These are phyloP conservation scores for Garcia nutans DNA, from an alignment of 345 rosid species.

Conservation along the genomic window DNA sequence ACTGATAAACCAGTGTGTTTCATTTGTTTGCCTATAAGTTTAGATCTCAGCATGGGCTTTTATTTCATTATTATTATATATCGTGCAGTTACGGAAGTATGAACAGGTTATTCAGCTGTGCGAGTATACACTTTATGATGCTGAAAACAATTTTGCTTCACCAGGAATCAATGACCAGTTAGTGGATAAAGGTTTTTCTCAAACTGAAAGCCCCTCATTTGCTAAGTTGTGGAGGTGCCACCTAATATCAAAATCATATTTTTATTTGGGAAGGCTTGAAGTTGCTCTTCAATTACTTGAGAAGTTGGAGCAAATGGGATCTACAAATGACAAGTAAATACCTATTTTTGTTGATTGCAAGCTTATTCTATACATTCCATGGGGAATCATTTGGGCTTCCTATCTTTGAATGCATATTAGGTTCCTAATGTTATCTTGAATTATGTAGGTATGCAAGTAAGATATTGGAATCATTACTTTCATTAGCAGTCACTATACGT, in stretches of 20 bases:
- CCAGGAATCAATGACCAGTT: conserved; percentile 24
- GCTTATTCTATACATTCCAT: background rate
- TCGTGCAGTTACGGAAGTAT: conserved; percentile 62
- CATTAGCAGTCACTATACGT: conserved; percentile 57
- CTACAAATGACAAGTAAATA: conserved; percentile 48
- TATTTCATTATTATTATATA: background rate
- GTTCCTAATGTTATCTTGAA: too few species aligned
- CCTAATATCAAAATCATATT: conserved; percentile 65
- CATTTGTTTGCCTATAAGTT: conserved; percentile 14
- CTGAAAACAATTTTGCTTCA: conserved; percentile 53
- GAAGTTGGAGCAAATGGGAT: conserved; percentile 55
- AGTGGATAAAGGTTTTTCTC: conserved; percentile 32
- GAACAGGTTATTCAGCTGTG: conserved; percentile 77
- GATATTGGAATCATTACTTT: conserved; percentile 51
- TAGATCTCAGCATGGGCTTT: conserved; percentile 13
- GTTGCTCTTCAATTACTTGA: conserved; percentile 63
- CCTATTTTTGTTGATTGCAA: conserved; percentile 16
- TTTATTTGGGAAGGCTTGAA: conserved; percentile 80
- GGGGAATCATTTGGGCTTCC: background rate
- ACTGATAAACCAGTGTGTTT: background rate
- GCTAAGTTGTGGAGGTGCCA: conserved; percentile 70
- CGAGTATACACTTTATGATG: conserved; percentile 60
- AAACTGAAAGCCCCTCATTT: conserved; percentile 36
- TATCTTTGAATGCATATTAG: conserved; percentile 13
- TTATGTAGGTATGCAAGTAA: conserved; percentile 29